A percentile compares a stretch with the other conserved stretches of the same genome.
Conservation (phyloP, 495 filamentous ascomycete species). For the Podospora fimiseda region DNA sequence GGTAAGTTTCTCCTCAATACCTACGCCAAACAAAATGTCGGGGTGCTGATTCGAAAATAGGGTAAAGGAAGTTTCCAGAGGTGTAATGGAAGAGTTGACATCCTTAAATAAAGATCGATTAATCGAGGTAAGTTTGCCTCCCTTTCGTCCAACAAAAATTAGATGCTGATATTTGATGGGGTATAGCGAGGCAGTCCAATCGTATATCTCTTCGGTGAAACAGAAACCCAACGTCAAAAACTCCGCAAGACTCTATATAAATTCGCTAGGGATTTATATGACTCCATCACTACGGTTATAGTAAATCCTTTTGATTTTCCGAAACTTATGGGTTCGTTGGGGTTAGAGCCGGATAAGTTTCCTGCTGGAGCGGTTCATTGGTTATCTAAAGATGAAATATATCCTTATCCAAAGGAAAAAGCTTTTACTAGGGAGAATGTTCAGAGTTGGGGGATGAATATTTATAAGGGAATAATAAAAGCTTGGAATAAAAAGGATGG, state of each 20-base stretch:
- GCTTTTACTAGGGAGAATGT: constrained; percentile 18
- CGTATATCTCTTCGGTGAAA: constrained; percentile 37
- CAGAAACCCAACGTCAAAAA: constrained; percentile 18
- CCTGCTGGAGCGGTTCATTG: constrained; percentile 30
- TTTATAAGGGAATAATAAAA: constrained; percentile 28
- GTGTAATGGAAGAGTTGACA: constrained; percentile 35
- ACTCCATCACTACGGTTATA: constrained; percentile 32
- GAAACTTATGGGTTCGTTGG: constrained; percentile 29
- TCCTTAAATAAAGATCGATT: constrained; percentile 29
- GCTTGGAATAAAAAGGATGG: constrained; percentile 27
- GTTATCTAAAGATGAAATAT: constrained; percentile 30
- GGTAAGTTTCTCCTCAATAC: neutral
- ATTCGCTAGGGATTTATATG: constrained; percentile 34
- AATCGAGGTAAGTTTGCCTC: constrained; percentile 28
- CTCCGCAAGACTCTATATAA: constrained; percentile 28
- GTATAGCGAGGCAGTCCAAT: constrained; percentile 34
- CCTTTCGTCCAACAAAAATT: neutral
- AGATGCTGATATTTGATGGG: too few species aligned
- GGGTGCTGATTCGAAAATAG: constrained; percentile 10
- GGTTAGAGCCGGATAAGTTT: constrained; percentile 19
- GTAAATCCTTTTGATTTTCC: constrained; percentile 40
- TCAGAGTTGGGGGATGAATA: constrained; percentile 29
- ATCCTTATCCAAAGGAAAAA: constrained; percentile 24
- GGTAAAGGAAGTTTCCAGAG: constrained; percentile 26
- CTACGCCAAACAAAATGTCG: neutral